Evolutionary conservation across 768 basidiomycete genomes (phyloP), one percentile per base, ranked within the genome.

Genomic region (Russula compacta): DNA sequence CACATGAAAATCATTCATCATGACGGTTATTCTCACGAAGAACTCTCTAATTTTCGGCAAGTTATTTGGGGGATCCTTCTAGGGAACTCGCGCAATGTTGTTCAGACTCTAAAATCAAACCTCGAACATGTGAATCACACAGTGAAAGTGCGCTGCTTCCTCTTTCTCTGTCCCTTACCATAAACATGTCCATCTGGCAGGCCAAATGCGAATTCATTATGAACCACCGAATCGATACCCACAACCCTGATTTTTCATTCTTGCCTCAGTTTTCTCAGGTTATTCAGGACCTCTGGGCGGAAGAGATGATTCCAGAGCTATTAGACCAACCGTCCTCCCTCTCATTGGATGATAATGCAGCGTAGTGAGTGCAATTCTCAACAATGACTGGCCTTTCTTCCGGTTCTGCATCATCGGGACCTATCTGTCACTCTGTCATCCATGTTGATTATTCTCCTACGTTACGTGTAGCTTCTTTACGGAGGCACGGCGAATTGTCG

Each of bases 401-500:
- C 5, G 6, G 3, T 10, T n/a, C 11, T 21, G 6, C 19, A 11
- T 5, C 44, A 21, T 46, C 6, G 19, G 10, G 44, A 10, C 15
- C 10, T 46, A 4, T 11, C 6, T 12, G 46, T 44, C 11, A 2
- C 8, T 32, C 24, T 21, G 15, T 33, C 17, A 42, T 42, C 9
- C n/a, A 8, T 24, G 24, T 32, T 35, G 19, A 47, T 6, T 74
- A 75, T 39, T 81, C 38, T 4, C 10, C 1, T 29, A 29, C 24
- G 2, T 29, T 6, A 15, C 24, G 21, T 24, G 39, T 63, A 93
- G 90, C 72, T 98, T 98, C 75, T 94, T 97, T 74, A 78, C 79
- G 8, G 83, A 92, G 56, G 86, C 92, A 6, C 74, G 83, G 15
- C 83, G 93, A 43, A 93, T 98, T 70, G 89, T 89, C 1, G 73